A percentile compares a stretch with the other conserved stretches of the same genome.
Evolutionary conservation across 768 basidiomycete genomes (phyloP).

Genomic region (Dendrothele bispora): DNA sequence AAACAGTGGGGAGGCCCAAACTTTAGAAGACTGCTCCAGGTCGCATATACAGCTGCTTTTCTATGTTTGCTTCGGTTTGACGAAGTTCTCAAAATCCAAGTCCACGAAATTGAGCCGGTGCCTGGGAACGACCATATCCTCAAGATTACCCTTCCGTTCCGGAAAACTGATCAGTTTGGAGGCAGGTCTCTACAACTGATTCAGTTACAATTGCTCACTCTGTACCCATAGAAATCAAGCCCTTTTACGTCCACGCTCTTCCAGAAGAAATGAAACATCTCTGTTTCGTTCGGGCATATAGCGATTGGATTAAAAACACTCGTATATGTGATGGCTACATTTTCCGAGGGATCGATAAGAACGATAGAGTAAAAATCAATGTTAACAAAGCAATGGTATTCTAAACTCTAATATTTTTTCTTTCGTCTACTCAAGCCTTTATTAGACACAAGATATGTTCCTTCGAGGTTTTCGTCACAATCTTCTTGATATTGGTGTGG

Average conservation of each 20-base stretch:
- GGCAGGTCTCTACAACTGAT: constrained; percentile 14
- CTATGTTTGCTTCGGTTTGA: constrained; percentile 33
- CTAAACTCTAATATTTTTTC: neutral
- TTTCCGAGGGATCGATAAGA: constrained; percentile 10
- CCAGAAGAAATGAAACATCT: constrained; percentile 10
- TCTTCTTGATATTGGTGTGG: constrained; percentile 25
- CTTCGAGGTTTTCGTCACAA: constrained; percentile 25
- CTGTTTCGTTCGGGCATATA: constrained; percentile 15
- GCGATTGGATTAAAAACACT: constrained; percentile 9
- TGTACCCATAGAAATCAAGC: constrained; percentile 13
- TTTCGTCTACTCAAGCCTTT: neutral
- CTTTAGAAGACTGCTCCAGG: constrained; percentile 24
- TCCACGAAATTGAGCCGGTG: constrained; percentile 20
- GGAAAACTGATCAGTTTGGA: constrained; percentile 29
- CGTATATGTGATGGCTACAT: constrained; percentile 9
- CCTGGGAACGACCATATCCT: constrained; percentile 4
- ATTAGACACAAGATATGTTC: constrained; percentile 20
- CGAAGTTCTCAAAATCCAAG: constrained; percentile 33
- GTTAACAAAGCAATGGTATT: constrained; percentile 11
- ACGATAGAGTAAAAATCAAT: constrained; percentile 9
- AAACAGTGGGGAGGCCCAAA: constrained; percentile 28
- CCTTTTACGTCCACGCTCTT: constrained; percentile 11
- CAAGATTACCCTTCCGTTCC: constrained; percentile 21
- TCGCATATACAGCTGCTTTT: constrained; percentile 32
- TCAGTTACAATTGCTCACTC: neutral